A percentile compares a stretch with the other conserved stretches of the same genome.
Evolutionary conservation across 176 grass and related monocot genomes (phyloP).

Genomic region (Metroxylon sagu): DNA sequence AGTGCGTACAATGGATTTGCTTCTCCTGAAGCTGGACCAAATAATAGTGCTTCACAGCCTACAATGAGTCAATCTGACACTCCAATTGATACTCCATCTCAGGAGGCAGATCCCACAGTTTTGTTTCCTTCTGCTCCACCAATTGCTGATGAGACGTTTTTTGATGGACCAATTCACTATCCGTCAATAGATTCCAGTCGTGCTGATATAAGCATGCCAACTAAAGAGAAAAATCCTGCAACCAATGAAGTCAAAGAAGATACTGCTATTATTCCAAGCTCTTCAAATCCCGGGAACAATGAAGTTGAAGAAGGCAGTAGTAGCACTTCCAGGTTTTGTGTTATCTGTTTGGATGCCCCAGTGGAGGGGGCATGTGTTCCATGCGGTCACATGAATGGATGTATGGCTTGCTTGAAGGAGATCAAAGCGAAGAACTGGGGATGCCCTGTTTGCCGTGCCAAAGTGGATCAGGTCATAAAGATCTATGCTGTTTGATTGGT

Average conservation of each 20-base stretch:
- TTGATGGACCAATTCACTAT: conserved; percentile 52
- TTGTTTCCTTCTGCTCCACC: conserved; percentile 69
- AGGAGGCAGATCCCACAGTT: conserved; percentile 17
- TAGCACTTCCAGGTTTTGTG: conserved; percentile 9
- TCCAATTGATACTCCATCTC: conserved; percentile 13
- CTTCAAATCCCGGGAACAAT: not conserved
- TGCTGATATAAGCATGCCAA: conserved; percentile 29
- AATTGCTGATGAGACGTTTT: conserved; percentile 48
- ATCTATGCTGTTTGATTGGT: conserved; percentile 17
- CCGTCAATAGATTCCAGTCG: conserved; percentile 63
- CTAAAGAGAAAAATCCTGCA: conserved; percentile 7
- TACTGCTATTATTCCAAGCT: no score
- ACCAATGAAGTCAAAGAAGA: not conserved
- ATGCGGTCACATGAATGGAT: conserved; percentile 22
- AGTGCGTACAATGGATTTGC: conserved; percentile 55
- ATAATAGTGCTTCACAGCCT: conserved; percentile 24
- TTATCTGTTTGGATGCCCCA: conserved; percentile 12
- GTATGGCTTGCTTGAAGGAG: conserved; percentile 20
- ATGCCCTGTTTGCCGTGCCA: conserved; percentile 20
- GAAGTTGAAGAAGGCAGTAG: conserved; percentile 2
- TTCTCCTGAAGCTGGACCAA: conserved; percentile 35
- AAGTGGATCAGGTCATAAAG: conserved; percentile 15
- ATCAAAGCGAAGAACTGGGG: not conserved
- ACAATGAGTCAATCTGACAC: conserved; percentile 9
- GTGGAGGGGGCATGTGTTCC: conserved; percentile 21